Conservation (phyloP, 805 yeast species). For the Saturnispora silvae region DNA sequence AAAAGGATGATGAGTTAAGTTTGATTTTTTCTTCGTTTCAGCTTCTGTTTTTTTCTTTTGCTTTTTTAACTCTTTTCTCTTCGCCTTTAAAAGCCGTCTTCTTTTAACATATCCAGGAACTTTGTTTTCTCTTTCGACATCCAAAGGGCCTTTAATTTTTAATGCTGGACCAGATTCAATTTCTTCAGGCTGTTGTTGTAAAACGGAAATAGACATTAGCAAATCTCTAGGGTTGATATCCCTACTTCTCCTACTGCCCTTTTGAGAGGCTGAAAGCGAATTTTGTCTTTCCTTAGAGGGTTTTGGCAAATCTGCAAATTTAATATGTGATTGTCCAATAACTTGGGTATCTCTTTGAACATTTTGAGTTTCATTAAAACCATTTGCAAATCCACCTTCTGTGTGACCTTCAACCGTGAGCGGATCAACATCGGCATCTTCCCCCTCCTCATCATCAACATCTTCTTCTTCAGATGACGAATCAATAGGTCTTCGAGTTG, state of each 20-base stretch:
- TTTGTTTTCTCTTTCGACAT: slow-evolving; percentile 32
- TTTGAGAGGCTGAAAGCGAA: neutral
- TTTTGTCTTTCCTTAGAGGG: slow-evolving; percentile 29
- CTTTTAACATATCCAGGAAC: slow-evolving; percentile 18
- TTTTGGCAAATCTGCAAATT: slow-evolving; percentile 51
- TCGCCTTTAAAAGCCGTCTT: slow-evolving; percentile 15
- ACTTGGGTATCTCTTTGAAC: too few relatives aligned
- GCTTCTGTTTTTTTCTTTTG: slow-evolving; percentile 4
- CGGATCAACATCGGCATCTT: too few relatives aligned
- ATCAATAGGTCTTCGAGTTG: neutral
- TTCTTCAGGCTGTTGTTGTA: slow-evolving; percentile 42
- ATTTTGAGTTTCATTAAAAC: too few relatives aligned
- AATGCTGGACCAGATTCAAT: slow-evolving; percentile 69
- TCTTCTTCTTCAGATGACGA: neutral
- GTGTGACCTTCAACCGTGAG: too few relatives aligned
- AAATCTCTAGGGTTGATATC: slow-evolving; percentile 74
- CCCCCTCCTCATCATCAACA: neutral
- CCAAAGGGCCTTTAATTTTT: slow-evolving; percentile 69
- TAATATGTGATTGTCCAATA: slow-evolving; percentile 19
- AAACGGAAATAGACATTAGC: slow-evolving; percentile 72
- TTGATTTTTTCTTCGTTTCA: neutral
- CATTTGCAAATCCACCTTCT: too few relatives aligned
- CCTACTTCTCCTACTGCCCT: slow-evolving; percentile 16
- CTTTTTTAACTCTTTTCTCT: slow-evolving; percentile 8
- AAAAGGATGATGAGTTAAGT: neutral